A percentile compares a stretch with the other conserved stretches of the same genome.
These are phyloP conservation scores for Venturia effusa DNA, from an alignment of 2,329 filamentous ascomycete genomes.

Conservation along the genomic window DNA sequence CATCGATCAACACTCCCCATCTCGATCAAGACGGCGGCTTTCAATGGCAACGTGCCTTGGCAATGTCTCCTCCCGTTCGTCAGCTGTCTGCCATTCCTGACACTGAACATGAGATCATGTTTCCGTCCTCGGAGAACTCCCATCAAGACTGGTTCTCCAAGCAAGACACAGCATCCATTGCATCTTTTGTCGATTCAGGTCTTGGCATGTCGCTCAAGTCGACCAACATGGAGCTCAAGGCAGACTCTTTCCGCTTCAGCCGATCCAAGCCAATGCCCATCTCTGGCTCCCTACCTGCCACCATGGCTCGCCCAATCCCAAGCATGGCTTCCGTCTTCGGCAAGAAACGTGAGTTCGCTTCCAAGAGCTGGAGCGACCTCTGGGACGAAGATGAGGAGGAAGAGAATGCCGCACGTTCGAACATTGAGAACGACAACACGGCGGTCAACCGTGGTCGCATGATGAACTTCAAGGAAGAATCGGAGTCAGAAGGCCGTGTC, in stretches of 20 bases:
- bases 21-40: constrained; percentile 69
- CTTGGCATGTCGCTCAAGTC: constrained; percentile 74
- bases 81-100: constrained; percentile 80
- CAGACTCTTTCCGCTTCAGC: constrained; percentile 39
- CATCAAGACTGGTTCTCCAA: constrained; percentile 65
- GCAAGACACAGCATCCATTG: constrained; percentile 67
- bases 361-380: constrained; percentile 98
- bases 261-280: constrained; percentile 66
- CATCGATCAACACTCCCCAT: constrained; percentile 81
- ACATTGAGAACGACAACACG: constrained; percentile 44
- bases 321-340: constrained; percentile 74
- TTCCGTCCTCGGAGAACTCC: constrained; percentile 41
- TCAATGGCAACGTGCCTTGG: constrained; percentile 88
- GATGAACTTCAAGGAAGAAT: constrained; percentile 38
- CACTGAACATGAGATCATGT: constrained; percentile 48
- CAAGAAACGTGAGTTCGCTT: constrained; percentile 64
- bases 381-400: constrained; percentile 95
- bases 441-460: constrained; percentile 26
- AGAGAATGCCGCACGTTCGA: constrained; percentile 40
- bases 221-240: constrained; percentile 42
- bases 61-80: constrained; percentile 61
- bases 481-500: constrained; percentile 36
- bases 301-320: constrained; percentile 47
- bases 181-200: constrained; percentile 74
- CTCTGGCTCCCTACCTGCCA: constrained; percentile 62